These are phyloP conservation scores for Mallotus repandus DNA, from an alignment of 441 rosid species.

Conservation along the genomic window DNA sequence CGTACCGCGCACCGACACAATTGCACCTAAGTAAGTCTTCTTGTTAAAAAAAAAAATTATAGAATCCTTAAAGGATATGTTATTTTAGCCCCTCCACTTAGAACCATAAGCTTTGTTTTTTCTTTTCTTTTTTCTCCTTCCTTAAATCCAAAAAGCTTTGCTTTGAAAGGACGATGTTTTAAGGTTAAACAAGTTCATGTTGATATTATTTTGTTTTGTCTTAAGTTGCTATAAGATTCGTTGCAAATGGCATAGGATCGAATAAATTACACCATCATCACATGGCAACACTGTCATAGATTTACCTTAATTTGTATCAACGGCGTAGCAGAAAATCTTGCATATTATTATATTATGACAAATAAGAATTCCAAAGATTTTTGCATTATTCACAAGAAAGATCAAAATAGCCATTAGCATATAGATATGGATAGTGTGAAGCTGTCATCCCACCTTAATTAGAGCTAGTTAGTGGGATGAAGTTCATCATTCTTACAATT, in stretches of 20 bases:
- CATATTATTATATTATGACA: not conserved
- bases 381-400: not conserved
- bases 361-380: too few relatives aligned
- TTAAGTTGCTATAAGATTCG: too few relatives aligned
- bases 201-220: too few relatives aligned
- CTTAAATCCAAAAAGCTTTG: too few relatives aligned
- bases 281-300: constrained; percentile 3
- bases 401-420: not conserved
- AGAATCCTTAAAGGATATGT: not conserved
- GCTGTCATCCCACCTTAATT: not conserved
- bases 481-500: constrained; percentile 1
- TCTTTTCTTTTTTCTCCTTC: too few relatives aligned
- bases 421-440: not conserved
- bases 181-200: too few relatives aligned
- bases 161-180: too few relatives aligned
- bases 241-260: not conserved
- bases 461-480: constrained; percentile 10
- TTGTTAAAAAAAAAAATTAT: too few relatives aligned
- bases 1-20: too few relatives aligned
- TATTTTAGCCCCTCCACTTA: not conserved
- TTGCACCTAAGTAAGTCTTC: too few relatives aligned
- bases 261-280: constrained; percentile 2
- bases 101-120: not conserved
- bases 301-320: not conserved
- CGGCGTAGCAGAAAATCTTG: constrained; percentile 5